Evolutionary conservation across 2,329 filamentous ascomycete species (phyloP).

Genomic region (Hypoxylon sp.): DNA sequence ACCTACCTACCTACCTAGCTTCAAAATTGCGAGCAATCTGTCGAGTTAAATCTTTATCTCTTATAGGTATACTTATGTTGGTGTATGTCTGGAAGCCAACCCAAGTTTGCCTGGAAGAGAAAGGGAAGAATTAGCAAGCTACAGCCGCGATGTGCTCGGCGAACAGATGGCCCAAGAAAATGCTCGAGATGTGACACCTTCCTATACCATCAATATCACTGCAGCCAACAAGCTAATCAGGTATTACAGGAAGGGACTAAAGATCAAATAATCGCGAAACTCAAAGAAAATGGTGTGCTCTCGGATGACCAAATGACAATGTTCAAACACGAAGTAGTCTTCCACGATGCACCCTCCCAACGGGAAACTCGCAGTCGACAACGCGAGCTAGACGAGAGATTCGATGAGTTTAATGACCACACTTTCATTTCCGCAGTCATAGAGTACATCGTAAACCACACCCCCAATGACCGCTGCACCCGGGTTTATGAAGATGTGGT

Average conservation of each 20-base stretch:
- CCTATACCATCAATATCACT: not conserved
- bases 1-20: not conserved
- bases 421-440: not conserved
- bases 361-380: not conserved
- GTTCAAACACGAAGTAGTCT: slow-evolving; percentile 11
- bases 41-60: too few relatives aligned
- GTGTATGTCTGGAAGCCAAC: too few relatives aligned
- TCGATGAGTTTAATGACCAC: not conserved
- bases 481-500: slow-evolving; percentile 25
- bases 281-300: slow-evolving; percentile 16
- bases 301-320: slow-evolving; percentile 13
- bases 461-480: slow-evolving; percentile 14
- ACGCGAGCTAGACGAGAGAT: slow-evolving; percentile 12
- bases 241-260: slow-evolving; percentile 8
- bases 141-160: too few relatives aligned
- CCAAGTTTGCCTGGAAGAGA: too few relatives aligned
- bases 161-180: not conserved
- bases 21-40: too few relatives aligned
- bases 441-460: slow-evolving; percentile 1
- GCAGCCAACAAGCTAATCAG: not conserved
- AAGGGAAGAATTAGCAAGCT: too few relatives aligned
- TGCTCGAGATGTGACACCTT: slow-evolving; percentile 10
- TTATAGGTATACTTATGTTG: too few relatives aligned
- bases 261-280: slow-evolving; percentile 18
- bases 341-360: not conserved